A percentile compares a stretch with the other conserved stretches of the same genome.
These are phyloP conservation scores for Cerrena zonata DNA, from an alignment of 1,284 basidiomycete species.

Conservation along the genomic window DNA sequence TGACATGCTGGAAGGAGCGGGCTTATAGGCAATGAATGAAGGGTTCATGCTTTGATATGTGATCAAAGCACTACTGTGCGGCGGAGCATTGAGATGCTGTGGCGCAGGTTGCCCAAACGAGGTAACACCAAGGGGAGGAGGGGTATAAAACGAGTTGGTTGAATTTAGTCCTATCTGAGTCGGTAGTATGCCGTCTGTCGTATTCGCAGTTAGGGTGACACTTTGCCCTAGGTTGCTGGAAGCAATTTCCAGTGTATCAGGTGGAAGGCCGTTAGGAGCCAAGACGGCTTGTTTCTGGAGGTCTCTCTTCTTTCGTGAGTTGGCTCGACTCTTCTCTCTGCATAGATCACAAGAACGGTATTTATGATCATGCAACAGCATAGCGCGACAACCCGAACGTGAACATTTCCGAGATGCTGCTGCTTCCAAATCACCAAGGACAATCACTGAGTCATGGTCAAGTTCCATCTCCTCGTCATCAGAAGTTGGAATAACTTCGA, in stretches of 20 bases:
- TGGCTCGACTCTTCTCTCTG: background rate
- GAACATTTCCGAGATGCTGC: background rate
- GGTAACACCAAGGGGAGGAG: too few relatives aligned
- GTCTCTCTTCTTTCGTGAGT: background rate
- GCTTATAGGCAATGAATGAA: background rate
- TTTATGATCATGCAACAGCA: background rate
- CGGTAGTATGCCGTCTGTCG: too few relatives aligned
- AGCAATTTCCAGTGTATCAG: background rate
- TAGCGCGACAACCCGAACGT: background rate
- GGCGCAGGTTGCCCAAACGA: background rate
- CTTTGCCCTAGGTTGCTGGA: background rate
- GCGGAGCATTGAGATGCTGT: background rate
- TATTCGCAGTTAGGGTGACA: too few relatives aligned
- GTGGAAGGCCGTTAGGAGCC: background rate
- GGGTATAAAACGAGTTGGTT: background rate
- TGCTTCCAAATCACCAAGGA: background rate
- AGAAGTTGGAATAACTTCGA: background rate
- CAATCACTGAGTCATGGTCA: background rate
- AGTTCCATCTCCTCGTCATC: background rate
- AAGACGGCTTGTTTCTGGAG: background rate
- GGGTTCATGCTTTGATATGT: background rate
- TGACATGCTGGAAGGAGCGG: background rate
- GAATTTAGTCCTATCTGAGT: background rate
- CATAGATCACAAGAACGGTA: background rate
- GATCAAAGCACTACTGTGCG: background rate